These are phyloP conservation scores for Malassezia arunalokei DNA, from an alignment of 1,284 basidiomycete genomes.

Conservation along the genomic window DNA sequence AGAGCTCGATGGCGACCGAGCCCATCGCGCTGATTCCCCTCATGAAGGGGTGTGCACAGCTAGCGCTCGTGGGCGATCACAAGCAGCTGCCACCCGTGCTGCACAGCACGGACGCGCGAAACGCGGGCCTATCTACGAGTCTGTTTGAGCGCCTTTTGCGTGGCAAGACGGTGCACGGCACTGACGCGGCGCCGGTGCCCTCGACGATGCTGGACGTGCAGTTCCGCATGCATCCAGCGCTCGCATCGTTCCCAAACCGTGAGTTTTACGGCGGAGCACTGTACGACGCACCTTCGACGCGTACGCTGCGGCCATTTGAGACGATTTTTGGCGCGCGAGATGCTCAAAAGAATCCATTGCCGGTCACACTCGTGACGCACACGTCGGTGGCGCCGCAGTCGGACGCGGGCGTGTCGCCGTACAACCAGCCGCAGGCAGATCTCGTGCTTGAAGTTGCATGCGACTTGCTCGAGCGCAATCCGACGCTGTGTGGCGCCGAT, in stretches of 20 bases:
- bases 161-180: slow-evolving; percentile 15
- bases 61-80: slow-evolving; percentile 85
- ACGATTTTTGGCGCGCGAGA: slow-evolving; percentile 20
- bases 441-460: slow-evolving; percentile 41
- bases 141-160: slow-evolving; percentile 77
- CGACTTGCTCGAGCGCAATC: slow-evolving; percentile 29
- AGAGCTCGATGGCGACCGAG: slow-evolving; percentile 90
- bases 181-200: slow-evolving; percentile 50
- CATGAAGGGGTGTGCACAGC: slow-evolving; percentile 55
- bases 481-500: slow-evolving; percentile 23
- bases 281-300: slow-evolving; percentile 55
- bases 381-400: slow-evolving; percentile 1
- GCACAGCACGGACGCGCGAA: slow-evolving; percentile 49
- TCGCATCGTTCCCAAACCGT: slow-evolving; percentile 69
- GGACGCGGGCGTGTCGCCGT: slow-evolving; percentile 18
- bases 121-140: slow-evolving; percentile 63
- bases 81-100: slow-evolving; percentile 90
- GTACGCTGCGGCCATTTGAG: slow-evolving; percentile 18
- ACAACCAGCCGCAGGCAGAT: slow-evolving; percentile 29
- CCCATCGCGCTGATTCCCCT: slow-evolving; percentile 52
- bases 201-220: slow-evolving; percentile 68
- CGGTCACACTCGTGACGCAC: slow-evolving; percentile 12
- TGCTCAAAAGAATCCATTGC: background rate
- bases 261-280: slow-evolving; percentile 68
- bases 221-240: slow-evolving; percentile 85